phyloP scores from a whole-genome alignment of 805 yeast genomes.

The Yarrowia divulgata region DNA sequence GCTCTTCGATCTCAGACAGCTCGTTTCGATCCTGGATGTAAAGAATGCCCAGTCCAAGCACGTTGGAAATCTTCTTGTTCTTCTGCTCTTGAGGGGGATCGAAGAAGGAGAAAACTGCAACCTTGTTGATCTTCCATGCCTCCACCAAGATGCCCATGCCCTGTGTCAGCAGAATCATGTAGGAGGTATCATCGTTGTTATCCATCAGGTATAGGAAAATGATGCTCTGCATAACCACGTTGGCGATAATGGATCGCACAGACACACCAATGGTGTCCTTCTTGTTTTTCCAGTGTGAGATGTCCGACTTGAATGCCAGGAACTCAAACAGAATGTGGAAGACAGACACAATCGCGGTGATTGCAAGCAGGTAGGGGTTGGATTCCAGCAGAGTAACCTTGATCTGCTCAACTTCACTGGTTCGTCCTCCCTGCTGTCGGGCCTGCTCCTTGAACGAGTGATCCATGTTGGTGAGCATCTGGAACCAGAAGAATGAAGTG shows the following conservation, averaged over 20 bases:
- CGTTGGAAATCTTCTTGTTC: constrained; percentile 9
- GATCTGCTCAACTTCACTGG: constrained; percentile 51
- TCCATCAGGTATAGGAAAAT: constrained; percentile 53
- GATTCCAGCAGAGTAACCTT: constrained; percentile 53
- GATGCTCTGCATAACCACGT: constrained; percentile 53
- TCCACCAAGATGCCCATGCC: constrained; percentile 54
- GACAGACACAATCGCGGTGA: constrained; percentile 51
- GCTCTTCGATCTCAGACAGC: constrained; percentile 52
- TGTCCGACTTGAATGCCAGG: constrained; percentile 55
- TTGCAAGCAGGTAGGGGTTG: constrained; percentile 50
- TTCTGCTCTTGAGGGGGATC: not conserved
- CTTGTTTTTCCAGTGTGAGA: constrained; percentile 54
- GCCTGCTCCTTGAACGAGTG: constrained; percentile 50
- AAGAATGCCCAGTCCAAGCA: constrained; percentile 16
- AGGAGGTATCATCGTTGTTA: constrained; percentile 53
- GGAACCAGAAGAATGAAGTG: constrained; percentile 50
- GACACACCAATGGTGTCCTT: constrained; percentile 54
- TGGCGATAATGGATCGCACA: constrained; percentile 53
- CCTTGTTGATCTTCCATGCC: constrained; percentile 56
- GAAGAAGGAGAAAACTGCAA: constrained; percentile 47
- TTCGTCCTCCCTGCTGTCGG: constrained; percentile 45
- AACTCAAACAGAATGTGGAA: constrained; percentile 54
- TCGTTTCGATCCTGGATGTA: constrained; percentile 50
- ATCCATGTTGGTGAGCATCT: constrained; percentile 47
- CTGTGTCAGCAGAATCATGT: constrained; percentile 52